These are phyloP conservation scores for Gnetum montanum DNA, from an alignment of 75 land plant genomes.

Conservation along the genomic window DNA sequence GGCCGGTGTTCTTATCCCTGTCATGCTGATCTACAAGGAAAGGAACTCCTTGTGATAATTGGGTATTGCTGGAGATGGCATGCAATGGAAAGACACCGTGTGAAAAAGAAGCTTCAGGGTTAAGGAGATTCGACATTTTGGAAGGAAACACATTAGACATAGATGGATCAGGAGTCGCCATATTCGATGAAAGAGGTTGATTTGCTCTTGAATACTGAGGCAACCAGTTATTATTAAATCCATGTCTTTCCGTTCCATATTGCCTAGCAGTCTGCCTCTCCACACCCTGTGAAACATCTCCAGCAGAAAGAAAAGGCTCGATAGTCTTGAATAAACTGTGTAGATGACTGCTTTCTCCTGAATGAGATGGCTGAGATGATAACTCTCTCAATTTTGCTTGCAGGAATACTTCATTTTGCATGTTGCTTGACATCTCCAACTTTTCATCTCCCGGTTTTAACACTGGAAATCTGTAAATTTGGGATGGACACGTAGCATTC, in stretches of 20 bases:
- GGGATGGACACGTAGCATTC: slow-evolving; percentile 5
- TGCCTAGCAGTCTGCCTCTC: too few relatives aligned
- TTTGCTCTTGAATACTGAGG: slow-evolving; percentile 5
- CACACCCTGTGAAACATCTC: slow-evolving; percentile 2
- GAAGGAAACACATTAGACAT: too few relatives aligned
- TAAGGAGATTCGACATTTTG: slow-evolving; percentile 1
- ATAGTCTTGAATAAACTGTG: neutral
- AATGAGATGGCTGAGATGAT: neutral
- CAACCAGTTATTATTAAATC: neutral
- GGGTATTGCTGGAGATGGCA: neutral
- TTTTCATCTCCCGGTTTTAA: slow-evolving; percentile 6
- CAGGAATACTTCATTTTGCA: slow-evolving; percentile 9
- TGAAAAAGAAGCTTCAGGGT: slow-evolving; percentile 1
- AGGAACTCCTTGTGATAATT: neutral
- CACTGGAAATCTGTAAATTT: too few relatives aligned
- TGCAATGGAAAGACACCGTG: slow-evolving; percentile 3
- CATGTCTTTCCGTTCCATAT: slow-evolving; percentile 1
- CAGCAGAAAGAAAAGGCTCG: neutral
- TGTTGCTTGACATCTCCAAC: slow-evolving; percentile 9
- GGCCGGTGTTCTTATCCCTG: neutral
- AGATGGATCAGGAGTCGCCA: too few relatives aligned
- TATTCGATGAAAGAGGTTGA: too few relatives aligned
- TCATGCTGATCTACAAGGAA: neutral
- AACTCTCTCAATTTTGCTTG: neutral
- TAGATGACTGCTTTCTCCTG: neutral